Conservation (phyloP, 2,329 filamentous ascomycete species). For the Podosphaera fusca region DNA sequence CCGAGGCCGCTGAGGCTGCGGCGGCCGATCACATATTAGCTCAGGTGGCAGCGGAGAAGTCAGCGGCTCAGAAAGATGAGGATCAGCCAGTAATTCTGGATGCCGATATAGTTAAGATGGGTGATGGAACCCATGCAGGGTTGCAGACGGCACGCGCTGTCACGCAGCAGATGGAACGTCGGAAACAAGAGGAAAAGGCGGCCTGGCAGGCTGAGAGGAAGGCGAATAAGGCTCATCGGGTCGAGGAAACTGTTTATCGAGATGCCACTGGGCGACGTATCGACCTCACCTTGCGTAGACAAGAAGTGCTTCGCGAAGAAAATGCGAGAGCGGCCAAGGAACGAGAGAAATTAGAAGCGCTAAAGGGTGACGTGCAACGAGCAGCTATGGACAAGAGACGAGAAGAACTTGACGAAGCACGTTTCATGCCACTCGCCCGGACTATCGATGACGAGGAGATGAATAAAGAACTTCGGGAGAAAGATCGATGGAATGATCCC, state of each 20-base stretch:
- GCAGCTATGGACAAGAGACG: slow-evolving; percentile 39
- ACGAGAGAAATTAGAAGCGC: slow-evolving; percentile 39
- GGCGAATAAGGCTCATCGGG: slow-evolving; percentile 21
- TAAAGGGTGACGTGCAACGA: slow-evolving; percentile 70
- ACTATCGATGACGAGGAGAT: slow-evolving; percentile 65
- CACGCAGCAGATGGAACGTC: slow-evolving; percentile 40
- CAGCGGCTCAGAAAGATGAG: slow-evolving; percentile 27
- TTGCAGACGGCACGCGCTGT: slow-evolving; percentile 69
- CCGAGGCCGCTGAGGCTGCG: slow-evolving; percentile 24
- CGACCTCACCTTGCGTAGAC: slow-evolving; percentile 74
- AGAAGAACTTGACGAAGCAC: slow-evolving; percentile 55
- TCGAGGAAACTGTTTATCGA: slow-evolving; percentile 74
- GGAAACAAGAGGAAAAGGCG: slow-evolving; percentile 38
- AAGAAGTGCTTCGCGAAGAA: slow-evolving; percentile 59
- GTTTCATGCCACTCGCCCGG: slow-evolving; percentile 57
- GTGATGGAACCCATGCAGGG: slow-evolving; percentile 67
- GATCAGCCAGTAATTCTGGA: slow-evolving; percentile 25
- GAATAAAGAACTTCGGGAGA: slow-evolving; percentile 59
- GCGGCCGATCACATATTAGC: slow-evolving; percentile 62
- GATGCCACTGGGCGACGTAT: slow-evolving; percentile 89
- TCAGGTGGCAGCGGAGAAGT: slow-evolving; percentile 43
- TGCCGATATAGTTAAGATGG: slow-evolving; percentile 46
- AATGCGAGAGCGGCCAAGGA: slow-evolving; percentile 46
- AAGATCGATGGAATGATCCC: slow-evolving; percentile 79
- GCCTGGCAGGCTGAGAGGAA: slow-evolving; percentile 23